These are phyloP conservation scores for Ambispora gerdemannii DNA, from an alignment of 192 early-diverging fungal genomes.

Conservation along the genomic window DNA sequence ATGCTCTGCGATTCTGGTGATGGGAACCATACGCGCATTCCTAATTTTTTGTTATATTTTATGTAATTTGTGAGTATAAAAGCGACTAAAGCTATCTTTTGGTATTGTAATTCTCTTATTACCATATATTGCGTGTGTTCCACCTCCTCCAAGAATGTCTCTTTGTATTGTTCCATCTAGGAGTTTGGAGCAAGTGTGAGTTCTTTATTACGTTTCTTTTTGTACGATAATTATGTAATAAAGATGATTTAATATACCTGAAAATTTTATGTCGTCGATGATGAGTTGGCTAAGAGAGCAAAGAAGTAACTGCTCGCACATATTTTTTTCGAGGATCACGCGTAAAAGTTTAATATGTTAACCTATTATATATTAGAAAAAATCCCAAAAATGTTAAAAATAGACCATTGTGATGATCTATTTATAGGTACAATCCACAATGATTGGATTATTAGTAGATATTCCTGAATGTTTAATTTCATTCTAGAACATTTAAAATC, in stretches of 20 bases:
- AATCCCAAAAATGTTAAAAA: too few relatives aligned
- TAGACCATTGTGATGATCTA: too few relatives aligned
- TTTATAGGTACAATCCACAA: too few relatives aligned
- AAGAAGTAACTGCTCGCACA: too few relatives aligned
- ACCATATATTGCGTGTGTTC: constrained; percentile 46
- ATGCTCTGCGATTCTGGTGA: constrained; percentile 32
- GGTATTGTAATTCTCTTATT: neutral
- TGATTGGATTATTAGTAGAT: too few relatives aligned
- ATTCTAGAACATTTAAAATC: too few relatives aligned
- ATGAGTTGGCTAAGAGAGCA: constrained; percentile 25
- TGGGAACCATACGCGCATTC: constrained; percentile 41
- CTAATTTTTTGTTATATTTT: too few relatives aligned
- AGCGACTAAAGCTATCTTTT: neutral
- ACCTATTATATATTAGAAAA: too few relatives aligned
- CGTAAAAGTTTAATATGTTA: too few relatives aligned
- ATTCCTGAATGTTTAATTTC: too few relatives aligned
- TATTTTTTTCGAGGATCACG: too few relatives aligned
- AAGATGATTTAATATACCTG: neutral
- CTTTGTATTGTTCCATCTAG: constrained; percentile 34
- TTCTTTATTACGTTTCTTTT: too few relatives aligned
- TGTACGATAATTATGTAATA: neutral
- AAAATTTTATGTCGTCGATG: constrained; percentile 25
- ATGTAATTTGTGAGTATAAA: neutral
- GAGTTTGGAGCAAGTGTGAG: neutral
- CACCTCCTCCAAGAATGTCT: constrained; percentile 41